Evolutionary conservation across 345 rosid species (phyloP).

Genomic region (Salix viminalis): DNA sequence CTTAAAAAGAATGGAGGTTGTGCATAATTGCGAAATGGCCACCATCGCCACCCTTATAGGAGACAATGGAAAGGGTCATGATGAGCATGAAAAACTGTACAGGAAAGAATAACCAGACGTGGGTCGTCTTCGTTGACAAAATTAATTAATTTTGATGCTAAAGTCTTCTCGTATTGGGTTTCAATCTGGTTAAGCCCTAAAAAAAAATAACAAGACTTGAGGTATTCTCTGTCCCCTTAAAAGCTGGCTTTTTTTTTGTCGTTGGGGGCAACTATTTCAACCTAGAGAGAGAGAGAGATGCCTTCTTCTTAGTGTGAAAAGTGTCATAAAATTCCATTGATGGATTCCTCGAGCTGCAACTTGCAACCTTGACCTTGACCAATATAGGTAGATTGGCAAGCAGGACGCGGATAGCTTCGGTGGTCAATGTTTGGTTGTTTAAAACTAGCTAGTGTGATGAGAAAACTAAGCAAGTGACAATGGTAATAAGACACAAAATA

Average conservation of each 20-base stretch:
- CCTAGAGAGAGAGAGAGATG: neutral
- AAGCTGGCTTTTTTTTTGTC: conserved; percentile 54
- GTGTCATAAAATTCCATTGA: neutral
- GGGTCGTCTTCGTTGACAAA: conserved; percentile 40
- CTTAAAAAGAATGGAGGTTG: neutral
- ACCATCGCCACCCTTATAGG: conserved; percentile 8
- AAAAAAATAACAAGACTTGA: conserved; percentile 7
- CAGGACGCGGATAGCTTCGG: too few species aligned
- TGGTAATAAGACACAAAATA: too few species aligned
- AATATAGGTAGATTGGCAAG: too few species aligned
- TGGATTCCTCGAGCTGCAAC: conserved; percentile 13
- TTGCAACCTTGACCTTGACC: neutral
- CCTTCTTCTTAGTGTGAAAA: conserved; percentile 8
- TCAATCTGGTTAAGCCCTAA: neutral
- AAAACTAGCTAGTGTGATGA: neutral
- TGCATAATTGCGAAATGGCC: conserved; percentile 18
- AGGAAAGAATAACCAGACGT: conserved; percentile 25
- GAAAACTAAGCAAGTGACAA: too few species aligned
- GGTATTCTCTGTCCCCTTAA: conserved; percentile 31
- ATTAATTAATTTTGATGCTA: neutral
- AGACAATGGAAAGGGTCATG: conserved; percentile 27
- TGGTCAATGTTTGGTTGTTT: neutral
- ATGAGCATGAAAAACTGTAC: neutral
- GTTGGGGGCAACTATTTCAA: conserved; percentile 31
- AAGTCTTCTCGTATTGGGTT: conserved; percentile 22